Percentiles rank a stretch among this genome's conserved stretches.
Evolutionary conservation across 345 rosid genomes (phyloP).

Genomic region (Eucalyptus rudis): DNA sequence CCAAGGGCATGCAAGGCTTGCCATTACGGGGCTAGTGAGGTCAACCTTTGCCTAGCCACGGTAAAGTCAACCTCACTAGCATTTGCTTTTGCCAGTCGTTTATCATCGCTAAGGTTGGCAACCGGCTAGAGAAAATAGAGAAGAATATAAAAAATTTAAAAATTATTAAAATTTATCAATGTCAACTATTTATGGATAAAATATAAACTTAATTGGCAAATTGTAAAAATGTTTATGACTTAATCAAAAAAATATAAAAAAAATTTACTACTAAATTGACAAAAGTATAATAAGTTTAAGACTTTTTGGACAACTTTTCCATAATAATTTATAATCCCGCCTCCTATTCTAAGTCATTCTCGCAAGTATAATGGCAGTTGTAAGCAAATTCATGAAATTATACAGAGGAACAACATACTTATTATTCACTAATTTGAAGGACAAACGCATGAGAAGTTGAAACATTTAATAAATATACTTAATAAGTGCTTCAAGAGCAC

Average conservation of each 20-base stretch:
- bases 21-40: accelerated
- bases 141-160: too few species aligned
- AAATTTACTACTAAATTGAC: too few species aligned
- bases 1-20: background rate
- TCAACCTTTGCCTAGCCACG: background rate
- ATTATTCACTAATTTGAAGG: background rate
- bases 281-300: too few species aligned
- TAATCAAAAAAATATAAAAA: too few species aligned
- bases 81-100: background rate
- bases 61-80: accelerated
- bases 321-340: accelerated
- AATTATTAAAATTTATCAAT: too few species aligned
- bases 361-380: background rate
- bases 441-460: background rate
- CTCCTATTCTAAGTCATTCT: background rate
- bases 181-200: too few species aligned
- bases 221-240: background rate
- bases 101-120: background rate
- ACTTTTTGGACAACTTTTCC: too few species aligned
- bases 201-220: too few species aligned
- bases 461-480: background rate
- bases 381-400: background rate
- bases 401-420: accelerated
- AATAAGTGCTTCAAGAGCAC: background rate
- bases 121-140: background rate